Conservation (phyloP, 768 basidiomycete species). For the Crepidotus variabilis region DNA sequence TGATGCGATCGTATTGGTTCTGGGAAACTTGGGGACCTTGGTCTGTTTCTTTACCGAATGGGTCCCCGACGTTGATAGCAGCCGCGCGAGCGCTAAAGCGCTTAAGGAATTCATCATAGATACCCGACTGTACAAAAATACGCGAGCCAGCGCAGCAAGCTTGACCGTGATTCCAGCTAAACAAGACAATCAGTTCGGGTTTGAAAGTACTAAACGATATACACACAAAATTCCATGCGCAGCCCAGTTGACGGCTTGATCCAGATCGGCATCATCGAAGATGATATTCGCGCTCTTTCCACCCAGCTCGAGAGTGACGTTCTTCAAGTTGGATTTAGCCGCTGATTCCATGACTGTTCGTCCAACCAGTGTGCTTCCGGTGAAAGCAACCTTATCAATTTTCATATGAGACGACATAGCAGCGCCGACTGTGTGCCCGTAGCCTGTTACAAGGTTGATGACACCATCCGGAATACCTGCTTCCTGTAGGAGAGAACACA, state of each 20-base stretch:
- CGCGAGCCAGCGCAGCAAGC: constrained; percentile 85
- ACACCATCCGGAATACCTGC: constrained; percentile 78
- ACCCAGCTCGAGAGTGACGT: constrained; percentile 80
- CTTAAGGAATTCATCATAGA: constrained; percentile 72
- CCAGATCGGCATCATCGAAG: constrained; percentile 61
- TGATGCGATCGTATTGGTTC: constrained; percentile 60
- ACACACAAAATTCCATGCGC: constrained; percentile 63
- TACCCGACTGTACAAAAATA: constrained; percentile 74
- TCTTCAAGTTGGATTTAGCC: constrained; percentile 82
- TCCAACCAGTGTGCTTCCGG: constrained; percentile 71
- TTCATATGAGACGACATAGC: constrained; percentile 65
- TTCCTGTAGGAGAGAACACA: constrained; percentile 51
- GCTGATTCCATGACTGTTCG: constrained; percentile 70
- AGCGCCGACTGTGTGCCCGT: constrained; percentile 63
- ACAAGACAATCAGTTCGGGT: not conserved
- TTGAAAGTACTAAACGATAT: not conserved
- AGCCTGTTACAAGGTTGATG: constrained; percentile 72
- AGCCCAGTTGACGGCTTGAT: constrained; percentile 65
- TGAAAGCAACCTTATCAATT: constrained; percentile 76
- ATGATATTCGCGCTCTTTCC: constrained; percentile 70
- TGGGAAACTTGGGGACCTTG: constrained; percentile 71
- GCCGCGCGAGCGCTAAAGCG: constrained; percentile 39
- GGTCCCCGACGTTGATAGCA: constrained; percentile 50
- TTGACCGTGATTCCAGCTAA: constrained; percentile 70
- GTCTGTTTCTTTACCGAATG: constrained; percentile 47